These are phyloP conservation scores for Halophytophthora batemanensis DNA, from an alignment of 352 stramenopile species.

Conservation along the genomic window DNA sequence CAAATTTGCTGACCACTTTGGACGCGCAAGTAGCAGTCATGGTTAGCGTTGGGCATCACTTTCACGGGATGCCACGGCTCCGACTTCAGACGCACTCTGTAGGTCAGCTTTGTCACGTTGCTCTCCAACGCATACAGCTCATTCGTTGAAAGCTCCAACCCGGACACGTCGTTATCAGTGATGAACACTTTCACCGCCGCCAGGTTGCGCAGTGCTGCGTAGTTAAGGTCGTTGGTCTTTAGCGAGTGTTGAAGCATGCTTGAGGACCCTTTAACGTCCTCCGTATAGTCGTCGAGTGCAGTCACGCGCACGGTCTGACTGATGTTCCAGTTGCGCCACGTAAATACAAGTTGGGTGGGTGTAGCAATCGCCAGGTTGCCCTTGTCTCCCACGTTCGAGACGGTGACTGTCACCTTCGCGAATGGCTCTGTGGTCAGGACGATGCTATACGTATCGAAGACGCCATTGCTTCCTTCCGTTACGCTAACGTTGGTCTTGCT, in stretches of 20 bases:
- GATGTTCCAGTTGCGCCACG: conserved; percentile 70
- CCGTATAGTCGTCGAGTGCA: conserved; percentile 58
- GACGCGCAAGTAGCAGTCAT: conserved; percentile 51
- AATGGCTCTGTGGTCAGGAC: conserved; percentile 64
- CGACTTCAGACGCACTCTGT: conserved; percentile 49
- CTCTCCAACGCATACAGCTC: conserved; percentile 38
- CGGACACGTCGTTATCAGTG: conserved; percentile 61
- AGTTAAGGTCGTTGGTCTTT: conserved; percentile 66
- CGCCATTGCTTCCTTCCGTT: conserved; percentile 32
- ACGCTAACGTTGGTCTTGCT: conserved; percentile 39
- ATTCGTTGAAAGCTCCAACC: conserved; percentile 45
- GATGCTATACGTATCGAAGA: conserved; percentile 45
- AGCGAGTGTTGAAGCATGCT: conserved; percentile 55
- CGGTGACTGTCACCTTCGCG: conserved; percentile 48
- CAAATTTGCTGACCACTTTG: conserved; percentile 34
- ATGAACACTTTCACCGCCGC: conserved; percentile 47
- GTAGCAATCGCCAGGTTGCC: conserved; percentile 38
- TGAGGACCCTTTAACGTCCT: conserved; percentile 43
- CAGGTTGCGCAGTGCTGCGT: conserved; percentile 41
- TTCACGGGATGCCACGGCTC: conserved; percentile 63
- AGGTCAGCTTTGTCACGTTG: conserved; percentile 36
- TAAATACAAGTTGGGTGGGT: conserved; percentile 46
- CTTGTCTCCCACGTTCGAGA: conserved; percentile 47
- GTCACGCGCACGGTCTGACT: conserved; percentile 46
- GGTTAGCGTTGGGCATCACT: conserved; percentile 38